Conservation (phyloP, 495 filamentous ascomycete species). For the Penicillium cosmopolitanum region DNA sequence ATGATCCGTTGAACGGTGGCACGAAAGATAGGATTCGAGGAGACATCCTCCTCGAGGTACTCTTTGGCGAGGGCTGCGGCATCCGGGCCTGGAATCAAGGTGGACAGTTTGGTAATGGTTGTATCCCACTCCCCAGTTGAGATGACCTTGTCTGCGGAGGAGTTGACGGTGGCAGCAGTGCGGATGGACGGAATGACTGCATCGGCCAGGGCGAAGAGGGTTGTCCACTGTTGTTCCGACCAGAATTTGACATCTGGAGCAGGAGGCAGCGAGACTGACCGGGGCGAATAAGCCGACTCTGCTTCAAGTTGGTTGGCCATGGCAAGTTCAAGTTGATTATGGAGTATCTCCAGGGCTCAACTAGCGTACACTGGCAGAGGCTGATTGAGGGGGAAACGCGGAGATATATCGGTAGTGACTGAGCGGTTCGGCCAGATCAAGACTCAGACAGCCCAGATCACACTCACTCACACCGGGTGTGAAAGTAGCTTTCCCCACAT, state of each 20-base stretch:
- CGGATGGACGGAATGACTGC: conserved; percentile 57
- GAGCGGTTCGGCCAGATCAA: conserved; percentile 46
- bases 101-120: conserved; percentile 33
- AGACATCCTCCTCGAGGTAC: conserved; percentile 55
- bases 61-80: conserved; percentile 34
- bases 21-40: conserved; percentile 51
- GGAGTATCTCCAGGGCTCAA: too few relatives aligned
- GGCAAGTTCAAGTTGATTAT: not conserved
- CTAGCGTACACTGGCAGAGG: too few relatives aligned
- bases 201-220: conserved; percentile 57
- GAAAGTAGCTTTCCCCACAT: not conserved
- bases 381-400: conserved; percentile 2
- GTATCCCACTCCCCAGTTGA: conserved; percentile 40
- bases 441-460: not conserved
- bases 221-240: conserved; percentile 57
- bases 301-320: conserved; percentile 30
- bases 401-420: conserved; percentile 1
- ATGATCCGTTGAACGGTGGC: conserved; percentile 49
- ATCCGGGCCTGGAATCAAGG: conserved; percentile 33
- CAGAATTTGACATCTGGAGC: conserved; percentile 43
- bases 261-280: conserved; percentile 49
- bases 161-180: conserved; percentile 28
- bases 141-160: conserved; percentile 36
- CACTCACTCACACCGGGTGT: not conserved
- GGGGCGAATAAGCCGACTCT: conserved; percentile 35